These are phyloP conservation scores for Sugiyamaella marilandica DNA, from an alignment of 805 yeast genomes.

Conservation along the genomic window DNA sequence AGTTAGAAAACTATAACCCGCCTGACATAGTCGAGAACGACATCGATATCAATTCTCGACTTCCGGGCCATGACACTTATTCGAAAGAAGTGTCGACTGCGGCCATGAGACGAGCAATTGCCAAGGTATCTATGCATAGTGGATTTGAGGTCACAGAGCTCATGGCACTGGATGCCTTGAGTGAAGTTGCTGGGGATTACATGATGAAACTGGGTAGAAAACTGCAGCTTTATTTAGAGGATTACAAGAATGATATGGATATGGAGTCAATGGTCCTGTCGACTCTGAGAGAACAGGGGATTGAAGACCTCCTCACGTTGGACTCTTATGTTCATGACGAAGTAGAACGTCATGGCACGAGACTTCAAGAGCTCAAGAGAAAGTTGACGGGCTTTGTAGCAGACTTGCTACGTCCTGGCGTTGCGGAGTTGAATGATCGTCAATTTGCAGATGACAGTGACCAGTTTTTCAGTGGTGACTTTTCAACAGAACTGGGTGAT, in stretches of 20 bases:
- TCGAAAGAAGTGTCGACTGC: slow-evolving; percentile 58
- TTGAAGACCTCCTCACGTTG: slow-evolving; percentile 63
- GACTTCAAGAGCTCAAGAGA: slow-evolving; percentile 60
- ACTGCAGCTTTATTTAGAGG: slow-evolving; percentile 52
- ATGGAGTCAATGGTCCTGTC: slow-evolving; percentile 50
- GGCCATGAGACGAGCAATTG: slow-evolving; percentile 61
- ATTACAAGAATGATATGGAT: slow-evolving; percentile 25
- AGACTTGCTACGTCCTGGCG: slow-evolving; percentile 74
- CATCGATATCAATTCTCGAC: slow-evolving; percentile 75
- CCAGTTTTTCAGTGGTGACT: slow-evolving; percentile 91
- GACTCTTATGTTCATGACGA: slow-evolving; percentile 71
- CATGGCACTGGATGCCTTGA: slow-evolving; percentile 67
- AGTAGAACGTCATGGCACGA: slow-evolving; percentile 60
- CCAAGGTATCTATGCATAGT: slow-evolving; percentile 81
- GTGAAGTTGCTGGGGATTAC: slow-evolving; percentile 80
- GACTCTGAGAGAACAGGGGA: slow-evolving; percentile 79
- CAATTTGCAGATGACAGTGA: slow-evolving; percentile 88
- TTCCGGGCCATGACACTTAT: slow-evolving; percentile 61
- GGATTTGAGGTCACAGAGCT: slow-evolving; percentile 87
- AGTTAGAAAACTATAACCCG: slow-evolving; percentile 63
- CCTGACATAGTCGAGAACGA: slow-evolving; percentile 55
- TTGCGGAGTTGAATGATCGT: slow-evolving; percentile 61
- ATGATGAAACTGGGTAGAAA: slow-evolving; percentile 69
- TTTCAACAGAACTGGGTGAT: slow-evolving; percentile 88
- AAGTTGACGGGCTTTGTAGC: slow-evolving; percentile 70